Conservation (phyloP, 2,329 filamentous ascomycete species). For the Pyrenochaeta sp. region DNA sequence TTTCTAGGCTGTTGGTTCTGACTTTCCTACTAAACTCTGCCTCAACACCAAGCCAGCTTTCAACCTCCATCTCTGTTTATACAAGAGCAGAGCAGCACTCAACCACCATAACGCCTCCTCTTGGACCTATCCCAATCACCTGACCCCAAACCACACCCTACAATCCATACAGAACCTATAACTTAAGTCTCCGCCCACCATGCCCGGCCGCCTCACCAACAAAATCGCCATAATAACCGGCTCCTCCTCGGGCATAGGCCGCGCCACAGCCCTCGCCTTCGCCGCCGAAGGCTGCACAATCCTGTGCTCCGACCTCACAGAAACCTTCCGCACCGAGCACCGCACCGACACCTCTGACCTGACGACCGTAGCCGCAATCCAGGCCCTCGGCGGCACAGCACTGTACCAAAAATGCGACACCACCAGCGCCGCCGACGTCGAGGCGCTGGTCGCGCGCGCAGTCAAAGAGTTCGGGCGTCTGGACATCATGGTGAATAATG, state of each 20-base stretch:
- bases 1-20: no score
- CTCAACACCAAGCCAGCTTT: no score
- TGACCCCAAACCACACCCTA: no score
- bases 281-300: constrained; percentile 41
- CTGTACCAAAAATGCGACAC: constrained; percentile 55
- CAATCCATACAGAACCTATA: neutral
- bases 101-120: no score
- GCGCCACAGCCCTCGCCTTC: constrained; percentile 42
- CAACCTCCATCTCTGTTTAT: no score
- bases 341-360: constrained; percentile 20
- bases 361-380: constrained; percentile 42
- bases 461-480: constrained; percentile 58
- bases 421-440: constrained; percentile 51
- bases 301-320: constrained; percentile 40
- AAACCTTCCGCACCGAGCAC: constrained; percentile 21
- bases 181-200: no score
- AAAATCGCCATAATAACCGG: constrained; percentile 47
- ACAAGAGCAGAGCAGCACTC: no score
- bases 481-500: constrained; percentile 56
- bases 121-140: no score
- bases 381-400: constrained; percentile 37
- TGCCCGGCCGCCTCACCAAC: constrained; percentile 33
- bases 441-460: constrained; percentile 49
- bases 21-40: no score
- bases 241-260: constrained; percentile 43